Conservation (phyloP, 2,329 filamentous ascomycete species). For the Fusarium proliferatum region DNA sequence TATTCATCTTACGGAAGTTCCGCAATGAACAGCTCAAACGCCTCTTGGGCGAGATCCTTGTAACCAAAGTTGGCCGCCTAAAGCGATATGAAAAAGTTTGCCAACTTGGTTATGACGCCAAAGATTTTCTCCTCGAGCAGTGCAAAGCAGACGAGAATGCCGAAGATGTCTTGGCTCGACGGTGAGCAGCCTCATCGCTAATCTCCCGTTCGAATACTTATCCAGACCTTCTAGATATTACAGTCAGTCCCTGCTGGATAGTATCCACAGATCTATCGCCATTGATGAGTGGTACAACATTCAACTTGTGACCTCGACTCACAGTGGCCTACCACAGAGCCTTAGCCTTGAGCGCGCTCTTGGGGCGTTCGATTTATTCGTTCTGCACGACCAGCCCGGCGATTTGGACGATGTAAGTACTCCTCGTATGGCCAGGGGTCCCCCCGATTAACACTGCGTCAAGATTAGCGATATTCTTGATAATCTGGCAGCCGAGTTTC, state of each 20-base stretch:
- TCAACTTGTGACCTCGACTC: slow-evolving; percentile 32
- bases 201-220: slow-evolving; percentile 1
- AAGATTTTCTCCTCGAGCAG: slow-evolving; percentile 82
- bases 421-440: background rate
- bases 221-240: slow-evolving; percentile 68
- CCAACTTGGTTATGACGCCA: slow-evolving; percentile 83
- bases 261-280: slow-evolving; percentile 83
- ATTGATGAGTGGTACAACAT: slow-evolving; percentile 77
- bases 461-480: slow-evolving; percentile 75
- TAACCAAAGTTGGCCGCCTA: slow-evolving; percentile 76
- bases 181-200: slow-evolving; percentile 57
- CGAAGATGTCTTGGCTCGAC: slow-evolving; percentile 81
- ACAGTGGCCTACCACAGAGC: slow-evolving; percentile 52
- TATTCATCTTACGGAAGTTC: slow-evolving; percentile 69
- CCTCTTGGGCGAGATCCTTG: slow-evolving; percentile 75
- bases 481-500: slow-evolving; percentile 68
- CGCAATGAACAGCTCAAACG: slow-evolving; percentile 63
- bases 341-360: slow-evolving; percentile 75
- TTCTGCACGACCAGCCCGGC: slow-evolving; percentile 76
- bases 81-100: slow-evolving; percentile 77
- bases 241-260: slow-evolving; percentile 77
- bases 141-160: slow-evolving; percentile 66
- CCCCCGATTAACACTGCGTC: slow-evolving; percentile 13
- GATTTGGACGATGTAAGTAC: slow-evolving; percentile 76
- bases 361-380: slow-evolving; percentile 89